Evolutionary conservation across 1,139 yeast species (phyloP).

Genomic region (Suhomyces anneliseae): DNA sequence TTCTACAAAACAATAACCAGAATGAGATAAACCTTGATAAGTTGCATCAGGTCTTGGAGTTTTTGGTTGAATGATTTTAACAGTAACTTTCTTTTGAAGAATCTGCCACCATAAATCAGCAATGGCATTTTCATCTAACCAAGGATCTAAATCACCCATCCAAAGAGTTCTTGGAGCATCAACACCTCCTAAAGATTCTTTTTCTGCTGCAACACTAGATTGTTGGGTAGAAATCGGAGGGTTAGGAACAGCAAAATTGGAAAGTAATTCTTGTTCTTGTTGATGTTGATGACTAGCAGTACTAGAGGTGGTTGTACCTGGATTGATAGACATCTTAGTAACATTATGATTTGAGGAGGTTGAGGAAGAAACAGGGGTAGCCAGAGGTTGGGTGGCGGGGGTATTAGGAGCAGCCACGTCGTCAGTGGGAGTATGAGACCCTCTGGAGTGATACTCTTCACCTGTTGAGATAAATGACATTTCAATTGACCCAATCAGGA

Average conservation of each 20-base stretch:
- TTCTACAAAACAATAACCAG: conserved; percentile 75
- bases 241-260: conserved; percentile 41
- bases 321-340: conserved; percentile 4
- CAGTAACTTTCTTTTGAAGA: conserved; percentile 41
- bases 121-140: conserved; percentile 64
- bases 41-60: conserved; percentile 26
- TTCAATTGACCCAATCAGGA: not conserved
- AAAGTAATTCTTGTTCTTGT: conserved; percentile 46
- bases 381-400: conserved; percentile 1
- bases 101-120: conserved; percentile 59
- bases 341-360: not conserved
- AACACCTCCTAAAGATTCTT: conserved; percentile 9
- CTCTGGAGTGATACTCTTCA: not conserved
- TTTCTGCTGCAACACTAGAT: conserved; percentile 27
- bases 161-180: conserved; percentile 57
- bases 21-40: conserved; percentile 44
- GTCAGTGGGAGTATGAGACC: not conserved
- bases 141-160: conserved; percentile 83
- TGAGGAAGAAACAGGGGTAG: not conserved
- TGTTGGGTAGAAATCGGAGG: conserved; percentile 45
- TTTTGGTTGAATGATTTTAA: conserved; percentile 56
- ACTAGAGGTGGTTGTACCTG: conserved; percentile 23
- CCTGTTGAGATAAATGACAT: conserved; percentile 4
- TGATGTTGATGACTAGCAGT: conserved; percentile 48
- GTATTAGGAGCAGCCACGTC: not conserved